Conservation (phyloP, 228 moss, liverwort and hornwort genomes). For the Sphagnum magellanicum region DNA sequence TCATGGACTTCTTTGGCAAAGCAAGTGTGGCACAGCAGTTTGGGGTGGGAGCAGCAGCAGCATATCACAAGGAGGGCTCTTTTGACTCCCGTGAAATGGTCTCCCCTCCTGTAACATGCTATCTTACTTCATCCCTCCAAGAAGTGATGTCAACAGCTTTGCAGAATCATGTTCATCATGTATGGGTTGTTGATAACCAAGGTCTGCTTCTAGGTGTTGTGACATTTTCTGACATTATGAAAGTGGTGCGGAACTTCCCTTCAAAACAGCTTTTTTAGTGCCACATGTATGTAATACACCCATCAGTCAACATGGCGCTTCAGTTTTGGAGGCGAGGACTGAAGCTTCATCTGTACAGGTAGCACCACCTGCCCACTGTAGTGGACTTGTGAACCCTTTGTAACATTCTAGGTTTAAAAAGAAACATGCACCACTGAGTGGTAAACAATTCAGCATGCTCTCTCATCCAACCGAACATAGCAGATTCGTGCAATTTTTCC, state of each 20-base stretch:
- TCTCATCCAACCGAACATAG: too few species aligned
- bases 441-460: too few species aligned
- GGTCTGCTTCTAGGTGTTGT: constrained; percentile 59
- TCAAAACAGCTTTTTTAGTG: neutral
- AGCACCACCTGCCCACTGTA: too few species aligned
- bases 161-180: constrained; percentile 60
- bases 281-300: too few species aligned
- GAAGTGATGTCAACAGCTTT: constrained; percentile 65
- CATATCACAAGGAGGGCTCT: constrained; percentile 9
- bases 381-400: too few species aligned
- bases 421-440: too few species aligned
- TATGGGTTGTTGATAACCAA: constrained; percentile 65
- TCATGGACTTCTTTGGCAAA: constrained; percentile 61
- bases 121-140: constrained; percentile 38
- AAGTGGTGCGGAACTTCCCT: constrained; percentile 24
- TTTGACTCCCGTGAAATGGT: constrained; percentile 20
- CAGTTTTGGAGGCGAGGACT: too few species aligned
- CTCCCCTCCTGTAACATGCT: constrained; percentile 66
- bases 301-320: too few species aligned
- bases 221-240: constrained; percentile 73
- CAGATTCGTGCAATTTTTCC: too few species aligned
- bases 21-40: constrained; percentile 47
- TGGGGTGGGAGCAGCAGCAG: constrained; percentile 61
- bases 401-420: too few species aligned
- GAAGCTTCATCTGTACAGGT: too few species aligned